These are phyloP conservation scores for Pseudoturritis turrita DNA, from an alignment of 345 rosid species.

Conservation along the genomic window DNA sequence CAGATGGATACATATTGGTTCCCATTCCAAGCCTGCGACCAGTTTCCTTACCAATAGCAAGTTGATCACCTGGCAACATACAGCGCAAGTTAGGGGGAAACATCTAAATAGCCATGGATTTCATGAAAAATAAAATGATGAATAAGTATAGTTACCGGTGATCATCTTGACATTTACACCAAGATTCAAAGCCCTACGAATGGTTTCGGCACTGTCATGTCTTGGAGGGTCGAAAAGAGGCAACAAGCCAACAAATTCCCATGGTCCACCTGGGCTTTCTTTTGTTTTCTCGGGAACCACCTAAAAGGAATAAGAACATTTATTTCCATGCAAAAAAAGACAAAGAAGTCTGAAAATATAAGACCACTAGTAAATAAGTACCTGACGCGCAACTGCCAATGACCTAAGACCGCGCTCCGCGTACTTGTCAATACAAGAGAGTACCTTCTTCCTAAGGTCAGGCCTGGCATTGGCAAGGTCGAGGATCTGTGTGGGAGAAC, in stretches of 20 bases:
- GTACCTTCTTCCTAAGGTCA: slow-evolving; percentile 58
- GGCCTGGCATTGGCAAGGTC: slow-evolving; percentile 44
- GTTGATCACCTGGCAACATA: slow-evolving; percentile 65
- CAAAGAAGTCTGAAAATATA: neutral
- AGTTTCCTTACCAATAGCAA: slow-evolving; percentile 91
- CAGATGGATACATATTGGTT: slow-evolving; percentile 90
- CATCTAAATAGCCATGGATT: neutral
- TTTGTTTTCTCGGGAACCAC: slow-evolving; percentile 59
- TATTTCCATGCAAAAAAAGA: neutral
- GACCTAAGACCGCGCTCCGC: slow-evolving; percentile 95
- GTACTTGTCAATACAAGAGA: slow-evolving; percentile 59
- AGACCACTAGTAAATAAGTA: slow-evolving; percentile 12
- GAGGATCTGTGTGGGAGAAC: slow-evolving; percentile 35
- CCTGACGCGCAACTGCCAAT: slow-evolving; percentile 84
- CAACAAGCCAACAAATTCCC: slow-evolving; percentile 75
- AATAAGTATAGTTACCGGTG: slow-evolving; percentile 44
- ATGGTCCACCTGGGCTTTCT: slow-evolving; percentile 65
- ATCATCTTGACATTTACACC: slow-evolving; percentile 99
- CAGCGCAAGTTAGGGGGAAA: slow-evolving; percentile 2
- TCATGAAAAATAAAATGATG: neutral
- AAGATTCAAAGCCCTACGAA: slow-evolving; percentile 60
- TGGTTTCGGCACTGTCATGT: slow-evolving; percentile 58
- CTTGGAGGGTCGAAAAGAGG: slow-evolving; percentile 62
- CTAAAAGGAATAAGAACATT: slow-evolving; percentile 30
- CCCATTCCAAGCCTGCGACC: slow-evolving; percentile 99